Evolutionary conservation across 2,329 filamentous ascomycete species (phyloP), one percentile per base, ranked within the genome.

Genomic region (Lachnellula occidentalis): DNA sequence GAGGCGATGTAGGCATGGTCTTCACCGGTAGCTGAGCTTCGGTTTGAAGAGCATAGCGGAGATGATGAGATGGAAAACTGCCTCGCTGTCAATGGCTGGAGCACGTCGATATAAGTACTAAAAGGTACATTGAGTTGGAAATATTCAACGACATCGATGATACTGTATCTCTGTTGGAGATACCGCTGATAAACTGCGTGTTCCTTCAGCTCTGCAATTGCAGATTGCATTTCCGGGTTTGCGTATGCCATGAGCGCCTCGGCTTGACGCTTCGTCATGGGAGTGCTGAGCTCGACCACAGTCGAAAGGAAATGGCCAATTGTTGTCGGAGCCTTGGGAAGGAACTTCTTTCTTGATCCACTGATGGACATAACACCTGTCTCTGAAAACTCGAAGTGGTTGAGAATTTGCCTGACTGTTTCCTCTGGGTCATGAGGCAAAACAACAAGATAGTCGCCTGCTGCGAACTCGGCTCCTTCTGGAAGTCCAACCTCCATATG

Each of bases 381-480:
- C 2, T 27, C 51, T 8, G 31, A 8, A 8, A 56, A 31, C 5
- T 34, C 36, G 37, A 45, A 56, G 14, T 36, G 22, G 19, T 22
- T 42, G 14, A 56, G 5, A 81, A 58, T 54, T 19, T 56, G 39
- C 15, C n/a, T 19, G 4, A 45, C 42, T 4, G 34, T 21, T 22
- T 34, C 21, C n/a, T 45, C 8, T 5, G 48, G 37, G 27, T 50
- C 43, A 4, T 14, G 14, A 12, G 14, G 17, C 19, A 90, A 73
- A 1, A 90, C 75, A 0, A 86, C 85, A 1, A 92, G 77, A 66
- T 92, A 92, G 66, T 92, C 88, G 15, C 88, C 88, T 1, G 85
- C 80, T 36, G 78, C 77, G 70, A 92, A 92, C 0, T 76, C 78
- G 74, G 82, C 76, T 45, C 78, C 80, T 0, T 76, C 79, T 0